Conservation (phyloP, 1,139 yeast species). For the Saccharomyces hybrid region DNA sequence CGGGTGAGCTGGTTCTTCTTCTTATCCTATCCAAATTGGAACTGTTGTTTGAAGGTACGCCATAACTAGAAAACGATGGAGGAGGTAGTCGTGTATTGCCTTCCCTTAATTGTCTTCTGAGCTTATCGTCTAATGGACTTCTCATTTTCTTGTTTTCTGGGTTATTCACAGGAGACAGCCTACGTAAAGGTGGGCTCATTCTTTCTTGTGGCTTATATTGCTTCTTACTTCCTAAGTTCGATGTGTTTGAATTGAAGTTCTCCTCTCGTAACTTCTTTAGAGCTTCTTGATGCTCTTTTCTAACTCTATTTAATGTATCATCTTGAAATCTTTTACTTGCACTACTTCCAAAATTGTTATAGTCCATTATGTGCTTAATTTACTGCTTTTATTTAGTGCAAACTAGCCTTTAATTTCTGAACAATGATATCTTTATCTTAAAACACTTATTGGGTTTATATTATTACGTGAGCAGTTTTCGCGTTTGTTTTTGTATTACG, state of each 20-base stretch:
- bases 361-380: neutral
- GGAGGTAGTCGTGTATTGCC: neutral
- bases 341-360: neutral
- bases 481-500: slow-evolving; percentile 1
- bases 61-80: neutral
- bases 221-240: neutral
- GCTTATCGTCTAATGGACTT: slow-evolving; percentile 3
- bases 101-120: slow-evolving; percentile 5
- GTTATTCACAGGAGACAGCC: neutral
- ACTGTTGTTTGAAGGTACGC: neutral
- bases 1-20: neutral
- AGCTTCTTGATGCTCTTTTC: slow-evolving; percentile 4
- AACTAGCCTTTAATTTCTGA: neutral
- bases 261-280: neutral
- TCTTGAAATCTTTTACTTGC: neutral
- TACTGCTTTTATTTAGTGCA: neutral
- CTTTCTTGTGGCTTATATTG: neutral
- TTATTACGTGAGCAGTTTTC: neutral
- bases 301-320: slow-evolving; percentile 3
- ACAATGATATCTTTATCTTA: too few species aligned
- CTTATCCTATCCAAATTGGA: neutral
- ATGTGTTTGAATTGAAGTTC: neutral
- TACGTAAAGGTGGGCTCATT: neutral
- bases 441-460: neutral
- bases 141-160: neutral